Percentiles rank a stretch among this genome's conserved stretches.
These are phyloP conservation scores for Euptelea pleiosperma DNA, from an alignment of 164 flowering plant species.

Conservation along the genomic window DNA sequence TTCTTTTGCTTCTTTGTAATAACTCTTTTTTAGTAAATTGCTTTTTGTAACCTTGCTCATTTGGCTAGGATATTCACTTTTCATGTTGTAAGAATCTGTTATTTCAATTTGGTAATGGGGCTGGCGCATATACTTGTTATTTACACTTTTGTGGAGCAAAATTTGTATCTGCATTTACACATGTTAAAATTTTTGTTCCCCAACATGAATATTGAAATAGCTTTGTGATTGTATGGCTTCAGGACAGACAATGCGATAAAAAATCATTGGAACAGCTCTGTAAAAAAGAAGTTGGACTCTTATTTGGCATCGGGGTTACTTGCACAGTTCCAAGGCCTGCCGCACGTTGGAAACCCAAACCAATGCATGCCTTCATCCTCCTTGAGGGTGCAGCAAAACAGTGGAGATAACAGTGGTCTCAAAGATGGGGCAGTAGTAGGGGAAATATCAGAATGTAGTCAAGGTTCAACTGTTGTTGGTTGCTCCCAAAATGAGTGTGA, in stretches of 20 bases:
- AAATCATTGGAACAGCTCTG: conserved; percentile 99
- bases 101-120: neutral
- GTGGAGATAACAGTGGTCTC: conserved; percentile 46
- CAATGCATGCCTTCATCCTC: conserved; percentile 47
- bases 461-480: conserved; percentile 43
- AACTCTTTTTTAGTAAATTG: neutral
- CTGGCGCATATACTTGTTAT: neutral
- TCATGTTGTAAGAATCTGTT: neutral
- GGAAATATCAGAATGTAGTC: conserved; percentile 82
- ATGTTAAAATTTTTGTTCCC: neutral
- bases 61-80: neutral
- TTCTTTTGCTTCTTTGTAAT: too few species aligned
- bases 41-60: neutral
- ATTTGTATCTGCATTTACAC: neutral
- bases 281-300: conserved; percentile 84
- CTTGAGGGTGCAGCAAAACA: conserved; percentile 38
- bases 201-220: conserved; percentile 17
- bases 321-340: conserved; percentile 51
- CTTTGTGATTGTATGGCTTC: conserved; percentile 29
- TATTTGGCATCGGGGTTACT: conserved; percentile 81
- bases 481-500: conserved; percentile 47
- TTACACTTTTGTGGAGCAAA: neutral
- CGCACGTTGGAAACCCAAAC: conserved; percentile 39
- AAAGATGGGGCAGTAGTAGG: conserved; percentile 47
- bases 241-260: conserved; percentile 99